Evolutionary conservation across 2,329 filamentous ascomycete species (phyloP), one percentile per base, ranked within the genome.

Genomic region (Trichophyton schoenleinii): DNA sequence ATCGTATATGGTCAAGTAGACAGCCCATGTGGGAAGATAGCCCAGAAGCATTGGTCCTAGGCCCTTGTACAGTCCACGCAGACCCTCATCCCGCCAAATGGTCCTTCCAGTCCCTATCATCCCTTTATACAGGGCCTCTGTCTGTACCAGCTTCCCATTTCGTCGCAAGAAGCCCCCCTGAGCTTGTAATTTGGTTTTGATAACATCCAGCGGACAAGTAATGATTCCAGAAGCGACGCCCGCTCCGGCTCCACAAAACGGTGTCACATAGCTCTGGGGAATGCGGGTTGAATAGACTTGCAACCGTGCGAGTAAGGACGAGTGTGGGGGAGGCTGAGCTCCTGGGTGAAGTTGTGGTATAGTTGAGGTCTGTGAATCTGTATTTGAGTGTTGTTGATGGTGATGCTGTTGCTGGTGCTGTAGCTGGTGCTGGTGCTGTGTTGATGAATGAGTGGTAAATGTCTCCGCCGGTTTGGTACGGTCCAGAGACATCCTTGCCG

Each of bases 121-220:
- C 5, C 94, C 94, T 64, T 87, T 86, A 73, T 99, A 99, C 58
- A 94, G 73, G 20, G 77, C 75, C 58, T 77, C 79, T 7, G 79
- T 72, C n/a, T 77, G 74, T 22, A 73, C 67, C 28, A 71, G 59
- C 34, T 72, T 67, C 52, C 72, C 74, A 57, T 72, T 70, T 64
- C 75, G 72, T 31, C 80, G 70, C 74, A 74, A 66, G 74, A 95
- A 95, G 20, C 90, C 89, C 65, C 92, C 92, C 73, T 97, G 94
- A 15, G 91, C 92, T 74, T 99, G 94, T 63, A 99, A 77, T 75
- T 96, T 97, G 52, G 94, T 99, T 79, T 99, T 99, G 75, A 99
- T 97, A 64, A 99, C 94, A 79, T 99, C 94, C 67, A 99, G 85
- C 48, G 94, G 94, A 73, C 94, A 99, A 60, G 92, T 97, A 66